A percentile compares a stretch with the other conserved stretches of the same genome.
Evolutionary conservation across 805 yeast genomes (phyloP).

Genomic region (Candida ficus): DNA sequence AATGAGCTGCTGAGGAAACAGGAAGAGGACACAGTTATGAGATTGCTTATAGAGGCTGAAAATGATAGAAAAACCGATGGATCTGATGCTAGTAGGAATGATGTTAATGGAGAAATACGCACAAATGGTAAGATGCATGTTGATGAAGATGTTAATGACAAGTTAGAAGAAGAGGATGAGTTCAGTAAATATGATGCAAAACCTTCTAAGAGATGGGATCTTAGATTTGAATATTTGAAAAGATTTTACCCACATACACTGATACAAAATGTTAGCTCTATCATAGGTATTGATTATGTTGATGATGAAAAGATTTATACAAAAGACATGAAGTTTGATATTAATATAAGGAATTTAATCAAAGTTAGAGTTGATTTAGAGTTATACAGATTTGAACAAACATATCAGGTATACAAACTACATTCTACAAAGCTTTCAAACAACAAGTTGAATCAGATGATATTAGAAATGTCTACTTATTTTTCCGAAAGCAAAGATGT

Average conservation of each 20-base stretch:
- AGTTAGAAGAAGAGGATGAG: conserved; percentile 7
- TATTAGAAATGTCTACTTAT: conserved; percentile 7
- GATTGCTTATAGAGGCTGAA: conserved; percentile 8
- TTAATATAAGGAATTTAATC: conserved; percentile 12
- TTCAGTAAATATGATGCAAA: conserved; percentile 13
- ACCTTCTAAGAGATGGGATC: conserved; percentile 21
- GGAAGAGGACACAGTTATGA: conserved; percentile 11
- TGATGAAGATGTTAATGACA: conserved; percentile 4
- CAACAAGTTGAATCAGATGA: conserved; percentile 19
- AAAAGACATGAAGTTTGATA: conserved; percentile 18
- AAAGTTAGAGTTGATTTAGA: conserved; percentile 12
- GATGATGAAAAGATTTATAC: conserved; percentile 7
- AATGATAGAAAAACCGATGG: neutral
- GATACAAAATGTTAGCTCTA: conserved; percentile 13
- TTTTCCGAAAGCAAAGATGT: conserved; percentile 14
- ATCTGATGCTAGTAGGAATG: neutral
- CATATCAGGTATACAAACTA: conserved; percentile 13
- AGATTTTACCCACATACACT: conserved; percentile 21
- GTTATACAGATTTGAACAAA: conserved; percentile 10
- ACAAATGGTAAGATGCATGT: too few relatives aligned
- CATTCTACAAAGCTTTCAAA: conserved; percentile 14
- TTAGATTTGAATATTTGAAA: conserved; percentile 17
- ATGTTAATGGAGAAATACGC: neutral
- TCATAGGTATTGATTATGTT: conserved; percentile 13
- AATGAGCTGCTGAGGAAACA: conserved; percentile 4